These are phyloP conservation scores for Porcisia hertigi DNA, from an alignment of 208 protist genomes.

Conservation along the genomic window DNA sequence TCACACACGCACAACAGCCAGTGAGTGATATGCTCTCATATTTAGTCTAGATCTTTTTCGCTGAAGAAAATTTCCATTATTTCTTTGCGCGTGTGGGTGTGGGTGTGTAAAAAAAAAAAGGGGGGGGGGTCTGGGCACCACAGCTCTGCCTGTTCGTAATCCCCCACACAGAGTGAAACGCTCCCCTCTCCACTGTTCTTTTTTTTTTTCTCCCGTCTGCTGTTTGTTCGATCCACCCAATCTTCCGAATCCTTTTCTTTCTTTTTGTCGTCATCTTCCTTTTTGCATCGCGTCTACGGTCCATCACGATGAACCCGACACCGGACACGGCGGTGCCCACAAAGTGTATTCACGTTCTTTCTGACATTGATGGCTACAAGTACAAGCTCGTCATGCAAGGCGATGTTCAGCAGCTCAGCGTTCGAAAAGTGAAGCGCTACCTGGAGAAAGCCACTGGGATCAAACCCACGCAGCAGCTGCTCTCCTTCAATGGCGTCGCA, in stretches of 20 bases:
- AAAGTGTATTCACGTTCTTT: conserved; percentile 63
- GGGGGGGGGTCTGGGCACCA: no score
- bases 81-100: no score
- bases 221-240: no score
- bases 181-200: not conserved
- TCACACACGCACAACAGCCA: no score
- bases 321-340: not conserved
- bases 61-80: no score
- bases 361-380: conserved; percentile 70
- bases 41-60: no score
- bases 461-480: conserved; percentile 36
- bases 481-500: conserved; percentile 49
- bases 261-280: not conserved
- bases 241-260: conserved; percentile 2
- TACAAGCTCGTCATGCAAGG: conserved; percentile 87
- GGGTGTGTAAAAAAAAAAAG: no score
- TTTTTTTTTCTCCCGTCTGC: not conserved
- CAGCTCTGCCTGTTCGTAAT: no score
- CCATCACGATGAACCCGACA: not conserved
- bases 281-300: not conserved
- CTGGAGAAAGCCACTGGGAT: conserved; percentile 64
- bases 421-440: conserved; percentile 70
- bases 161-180: not conserved
- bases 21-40: no score
- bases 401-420: conserved; percentile 47